These are phyloP conservation scores for Myriosclerotinia duriaeana DNA, from an alignment of 2,329 filamentous ascomycete species.

Conservation along the genomic window DNA sequence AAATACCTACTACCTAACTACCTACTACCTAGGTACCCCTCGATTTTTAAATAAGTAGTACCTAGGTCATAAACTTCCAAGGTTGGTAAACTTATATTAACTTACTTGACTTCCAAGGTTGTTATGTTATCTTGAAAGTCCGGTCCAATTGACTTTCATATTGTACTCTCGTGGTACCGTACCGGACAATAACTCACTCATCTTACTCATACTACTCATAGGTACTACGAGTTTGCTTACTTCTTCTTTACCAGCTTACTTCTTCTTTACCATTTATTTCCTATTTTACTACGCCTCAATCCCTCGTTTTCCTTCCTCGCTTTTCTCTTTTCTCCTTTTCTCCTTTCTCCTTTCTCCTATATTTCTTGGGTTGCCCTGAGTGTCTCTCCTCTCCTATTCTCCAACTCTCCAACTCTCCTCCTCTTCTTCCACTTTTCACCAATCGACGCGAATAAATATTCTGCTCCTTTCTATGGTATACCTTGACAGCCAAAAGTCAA, in stretches of 20 bases:
- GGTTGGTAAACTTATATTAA: no score
- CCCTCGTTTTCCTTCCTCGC: not conserved
- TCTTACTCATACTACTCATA: constrained; percentile 21
- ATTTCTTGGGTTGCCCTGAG: no score
- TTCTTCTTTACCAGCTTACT: no score
- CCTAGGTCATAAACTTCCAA: no score
- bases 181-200: no score
- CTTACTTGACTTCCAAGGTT: not conserved
- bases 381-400: not conserved
- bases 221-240: no score
- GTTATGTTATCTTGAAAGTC: not conserved
- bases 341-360: no score
- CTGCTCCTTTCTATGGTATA: not conserved
- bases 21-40: not conserved
- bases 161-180: constrained; percentile 15
- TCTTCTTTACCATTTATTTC: constrained; percentile 7
- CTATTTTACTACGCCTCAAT: not conserved
- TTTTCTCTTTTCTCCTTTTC: no score
- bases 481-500: not conserved
- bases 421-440: not conserved
- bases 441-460: not conserved
- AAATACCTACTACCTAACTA: no score
- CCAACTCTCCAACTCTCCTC: not conserved
- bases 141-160: constrained; percentile 14
- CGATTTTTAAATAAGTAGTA: not conserved